Conservation (phyloP, 352 stramenopile species). For the Pythium aphanidermatum region DNA sequence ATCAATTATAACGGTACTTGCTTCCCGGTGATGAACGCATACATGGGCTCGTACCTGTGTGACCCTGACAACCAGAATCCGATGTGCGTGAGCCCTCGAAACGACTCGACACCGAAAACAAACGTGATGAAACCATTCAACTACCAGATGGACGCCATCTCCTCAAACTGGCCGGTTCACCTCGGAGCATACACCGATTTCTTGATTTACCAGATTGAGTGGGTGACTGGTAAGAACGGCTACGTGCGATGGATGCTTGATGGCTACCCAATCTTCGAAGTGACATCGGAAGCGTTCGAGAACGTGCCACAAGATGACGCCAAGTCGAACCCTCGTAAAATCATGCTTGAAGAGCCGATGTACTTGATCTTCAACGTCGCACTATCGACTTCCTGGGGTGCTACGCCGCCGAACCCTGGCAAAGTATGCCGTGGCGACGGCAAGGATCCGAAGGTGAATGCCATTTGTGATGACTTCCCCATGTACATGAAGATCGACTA, state of each 20-base stretch:
- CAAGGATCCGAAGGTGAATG: slow-evolving; percentile 24
- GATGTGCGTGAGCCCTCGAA: slow-evolving; percentile 38
- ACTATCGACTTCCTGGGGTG: slow-evolving; percentile 85
- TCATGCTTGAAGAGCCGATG: slow-evolving; percentile 87
- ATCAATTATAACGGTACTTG: slow-evolving; percentile 31
- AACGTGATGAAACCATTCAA: slow-evolving; percentile 62
- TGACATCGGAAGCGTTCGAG: slow-evolving; percentile 42
- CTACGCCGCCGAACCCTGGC: slow-evolving; percentile 42
- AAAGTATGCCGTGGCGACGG: slow-evolving; percentile 35
- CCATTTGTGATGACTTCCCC: slow-evolving; percentile 37
- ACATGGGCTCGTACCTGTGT: slow-evolving; percentile 26
- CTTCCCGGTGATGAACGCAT: slow-evolving; percentile 24
- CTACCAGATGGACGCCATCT: slow-evolving; percentile 79
- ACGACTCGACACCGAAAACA: slow-evolving; percentile 24
- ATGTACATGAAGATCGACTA: slow-evolving; percentile 40
- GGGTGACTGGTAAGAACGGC: slow-evolving; percentile 54
- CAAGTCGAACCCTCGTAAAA: slow-evolving; percentile 46
- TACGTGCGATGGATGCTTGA: slow-evolving; percentile 72
- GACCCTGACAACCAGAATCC: slow-evolving; percentile 28
- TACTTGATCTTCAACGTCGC: slow-evolving; percentile 94
- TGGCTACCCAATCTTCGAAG: slow-evolving; percentile 48
- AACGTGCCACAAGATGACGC: slow-evolving; percentile 41
- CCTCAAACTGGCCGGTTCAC: slow-evolving; percentile 63
- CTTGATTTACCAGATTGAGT: slow-evolving; percentile 64
- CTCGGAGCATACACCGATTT: slow-evolving; percentile 51